phyloP scores from a whole-genome alignment of 2,329 filamentous ascomycete species.

The Claviceps quebecensis region DNA sequence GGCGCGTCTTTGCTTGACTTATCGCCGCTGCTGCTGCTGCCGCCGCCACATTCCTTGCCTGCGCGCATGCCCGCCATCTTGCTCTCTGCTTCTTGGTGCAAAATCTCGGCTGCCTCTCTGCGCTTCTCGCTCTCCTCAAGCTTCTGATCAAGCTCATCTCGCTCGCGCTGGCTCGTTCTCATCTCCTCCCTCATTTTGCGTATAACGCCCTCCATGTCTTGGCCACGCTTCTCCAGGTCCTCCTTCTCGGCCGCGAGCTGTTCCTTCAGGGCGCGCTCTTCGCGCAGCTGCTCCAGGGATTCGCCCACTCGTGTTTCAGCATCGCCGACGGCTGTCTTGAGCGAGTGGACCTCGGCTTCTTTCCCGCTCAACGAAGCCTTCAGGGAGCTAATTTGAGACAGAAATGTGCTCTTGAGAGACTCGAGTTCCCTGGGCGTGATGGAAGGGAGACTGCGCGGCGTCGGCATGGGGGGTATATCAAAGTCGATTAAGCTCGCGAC shows the following conservation, averaged over 20 bases:
- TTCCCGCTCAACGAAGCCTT: slow-evolving; percentile 85
- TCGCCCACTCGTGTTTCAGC: slow-evolving; percentile 86
- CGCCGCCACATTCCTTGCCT: slow-evolving; percentile 29
- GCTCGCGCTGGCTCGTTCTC: slow-evolving; percentile 61
- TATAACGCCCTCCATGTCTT: slow-evolving; percentile 74
- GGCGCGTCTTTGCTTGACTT: slow-evolving; percentile 6
- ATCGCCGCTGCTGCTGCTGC: slow-evolving; percentile 8
- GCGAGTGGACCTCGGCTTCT: slow-evolving; percentile 76
- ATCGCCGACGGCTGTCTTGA: slow-evolving; percentile 78
- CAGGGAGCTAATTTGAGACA: slow-evolving; percentile 88
- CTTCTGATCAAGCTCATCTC: slow-evolving; percentile 62
- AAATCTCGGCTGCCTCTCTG: slow-evolving; percentile 58
- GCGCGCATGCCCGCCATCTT: slow-evolving; percentile 63
- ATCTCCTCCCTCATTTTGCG: slow-evolving; percentile 73
- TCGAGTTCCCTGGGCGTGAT: slow-evolving; percentile 89
- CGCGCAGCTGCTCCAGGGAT: slow-evolving; percentile 68
- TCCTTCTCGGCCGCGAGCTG: slow-evolving; percentile 60
- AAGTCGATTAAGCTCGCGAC: slow-evolving; percentile 58
- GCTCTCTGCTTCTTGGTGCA: slow-evolving; percentile 62
- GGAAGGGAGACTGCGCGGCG: slow-evolving; percentile 78
- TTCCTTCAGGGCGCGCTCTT: slow-evolving; percentile 58
- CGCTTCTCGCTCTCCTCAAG: slow-evolving; percentile 65
- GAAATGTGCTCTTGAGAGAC: slow-evolving; percentile 75
- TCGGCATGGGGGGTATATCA: slow-evolving; percentile 86
- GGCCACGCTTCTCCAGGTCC: slow-evolving; percentile 70